Evolutionary conservation across 164 flowering plant genomes (phyloP).

Genomic region (Protea cynaroides): DNA sequence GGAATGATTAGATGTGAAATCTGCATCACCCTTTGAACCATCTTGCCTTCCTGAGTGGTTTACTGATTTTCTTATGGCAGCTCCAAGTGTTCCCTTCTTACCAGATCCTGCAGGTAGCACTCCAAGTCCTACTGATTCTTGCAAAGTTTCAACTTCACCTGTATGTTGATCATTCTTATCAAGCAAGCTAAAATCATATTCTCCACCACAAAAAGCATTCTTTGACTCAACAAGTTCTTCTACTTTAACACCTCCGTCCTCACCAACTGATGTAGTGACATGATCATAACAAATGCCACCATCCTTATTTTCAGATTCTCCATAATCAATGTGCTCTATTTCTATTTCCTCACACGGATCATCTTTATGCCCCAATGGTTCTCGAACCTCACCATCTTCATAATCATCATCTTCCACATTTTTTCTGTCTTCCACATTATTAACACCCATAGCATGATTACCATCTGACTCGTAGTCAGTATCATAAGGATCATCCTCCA

Average conservation of each 20-base stretch:
- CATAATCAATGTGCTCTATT: constrained; percentile 8
- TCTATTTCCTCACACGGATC: constrained; percentile 9
- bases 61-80: constrained; percentile 6
- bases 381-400: constrained; percentile 71
- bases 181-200: constrained; percentile 1
- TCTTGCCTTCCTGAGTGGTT: constrained; percentile 18
- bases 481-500: constrained; percentile 30
- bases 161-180: constrained; percentile 10
- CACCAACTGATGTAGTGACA: constrained; percentile 7
- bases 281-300: constrained; percentile 1
- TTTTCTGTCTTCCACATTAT: constrained; percentile 12
- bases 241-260: constrained; percentile 9
- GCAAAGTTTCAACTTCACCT: constrained; percentile 14
- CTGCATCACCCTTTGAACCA: constrained; percentile 6
- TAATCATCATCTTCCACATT: constrained; percentile 39
- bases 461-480: constrained; percentile 41
- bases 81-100: constrained; percentile 10
- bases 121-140: constrained; percentile 16
- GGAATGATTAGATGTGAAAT: constrained; percentile 16
- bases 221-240: constrained; percentile 17
- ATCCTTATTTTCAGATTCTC: constrained; percentile 10
- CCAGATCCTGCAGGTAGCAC: constrained; percentile 7
- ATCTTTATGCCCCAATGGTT: constrained; percentile 22
- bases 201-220: constrained; percentile 8
- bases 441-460: constrained; percentile 14